Percentiles rank a stretch among this genome's conserved stretches.
phyloP scores from a whole-genome alignment of 352 stramenopile genomes.

The Globisporangium mamillatum region DNA sequence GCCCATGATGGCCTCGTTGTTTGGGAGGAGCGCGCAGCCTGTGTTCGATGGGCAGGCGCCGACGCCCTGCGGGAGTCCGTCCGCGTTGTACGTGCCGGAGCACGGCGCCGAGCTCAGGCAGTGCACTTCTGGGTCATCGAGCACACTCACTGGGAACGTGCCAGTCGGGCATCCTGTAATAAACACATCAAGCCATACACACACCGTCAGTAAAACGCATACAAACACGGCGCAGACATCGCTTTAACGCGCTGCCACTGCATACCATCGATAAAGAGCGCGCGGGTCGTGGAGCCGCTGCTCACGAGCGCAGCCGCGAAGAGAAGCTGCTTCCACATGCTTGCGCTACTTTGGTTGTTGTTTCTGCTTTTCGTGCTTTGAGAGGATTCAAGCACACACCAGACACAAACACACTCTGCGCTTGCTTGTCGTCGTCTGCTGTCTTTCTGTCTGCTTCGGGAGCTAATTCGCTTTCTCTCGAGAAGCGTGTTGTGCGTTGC shows the following conservation, averaged over 20 bases:
- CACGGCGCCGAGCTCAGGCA: slow-evolving; percentile 55
- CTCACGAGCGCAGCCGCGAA: slow-evolving; percentile 8
- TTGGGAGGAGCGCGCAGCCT: slow-evolving; percentile 56
- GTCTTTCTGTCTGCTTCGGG: not conserved
- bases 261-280: slow-evolving; percentile 22
- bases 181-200: slow-evolving; percentile 2
- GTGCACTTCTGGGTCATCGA: slow-evolving; percentile 50
- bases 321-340: slow-evolving; percentile 18
- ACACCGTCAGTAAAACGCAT: not conserved
- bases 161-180: slow-evolving; percentile 38
- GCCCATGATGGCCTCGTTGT: slow-evolving; percentile 63
- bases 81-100: slow-evolving; percentile 55
- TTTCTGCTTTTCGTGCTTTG: slow-evolving; percentile 1
- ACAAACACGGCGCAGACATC: not conserved
- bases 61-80: slow-evolving; percentile 42
- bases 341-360: not conserved
- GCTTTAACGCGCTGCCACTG: not conserved
- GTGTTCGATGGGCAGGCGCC: slow-evolving; percentile 51
- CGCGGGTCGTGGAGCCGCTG: not conserved
- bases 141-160: slow-evolving; percentile 61
- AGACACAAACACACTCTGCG: not conserved
- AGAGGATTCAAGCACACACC: not conserved
- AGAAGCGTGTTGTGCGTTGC: slow-evolving; percentile 9
- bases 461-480: not conserved
- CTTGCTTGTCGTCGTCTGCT: not conserved